These are phyloP conservation scores for Abelmoschus esculentus DNA, from an alignment of 345 rosid species.

Conservation along the genomic window DNA sequence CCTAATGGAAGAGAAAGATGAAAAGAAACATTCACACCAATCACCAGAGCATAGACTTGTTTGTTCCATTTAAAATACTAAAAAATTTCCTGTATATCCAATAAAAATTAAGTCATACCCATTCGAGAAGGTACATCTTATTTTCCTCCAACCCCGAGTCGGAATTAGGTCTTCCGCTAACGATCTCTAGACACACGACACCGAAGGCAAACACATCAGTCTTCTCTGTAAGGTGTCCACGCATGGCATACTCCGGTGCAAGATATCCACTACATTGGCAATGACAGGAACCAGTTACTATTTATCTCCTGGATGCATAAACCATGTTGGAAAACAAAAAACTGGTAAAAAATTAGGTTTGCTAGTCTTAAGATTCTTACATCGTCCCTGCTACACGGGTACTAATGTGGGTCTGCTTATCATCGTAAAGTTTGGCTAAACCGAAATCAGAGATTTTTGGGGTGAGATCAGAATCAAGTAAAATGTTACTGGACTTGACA, in stretches of 20 bases:
- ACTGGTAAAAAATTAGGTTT: not conserved
- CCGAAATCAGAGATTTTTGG: conserved; percentile 62
- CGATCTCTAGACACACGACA: conserved; percentile 32
- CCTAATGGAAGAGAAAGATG: conserved; percentile 23
- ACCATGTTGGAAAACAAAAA: not conserved
- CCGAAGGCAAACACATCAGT: conserved; percentile 40
- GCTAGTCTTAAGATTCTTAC: conserved; percentile 20
- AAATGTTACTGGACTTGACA: conserved; percentile 42
- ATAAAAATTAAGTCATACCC: conserved; percentile 20
- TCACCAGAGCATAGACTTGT: not conserved
- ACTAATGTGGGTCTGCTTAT: conserved; percentile 49
- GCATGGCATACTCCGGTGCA: conserved; percentile 50
- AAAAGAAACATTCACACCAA: not conserved
- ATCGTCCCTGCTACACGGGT: conserved; percentile 54
- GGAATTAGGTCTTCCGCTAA: conserved; percentile 36
- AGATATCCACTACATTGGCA: conserved; percentile 23
- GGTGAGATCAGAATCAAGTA: conserved; percentile 35
- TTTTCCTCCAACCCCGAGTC: conserved; percentile 28
- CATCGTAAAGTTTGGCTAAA: conserved; percentile 51
- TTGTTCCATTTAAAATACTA: not conserved
- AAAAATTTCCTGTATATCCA: not conserved
- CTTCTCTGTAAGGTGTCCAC: conserved; percentile 42
- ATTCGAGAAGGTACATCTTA: conserved; percentile 38
- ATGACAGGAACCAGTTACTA: not conserved
- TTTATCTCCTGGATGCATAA: not conserved